Evolutionary conservation across 306 rosid species (phyloP), one percentile per base, ranked within the genome.

Genomic region (Prosopis cineraria): DNA sequence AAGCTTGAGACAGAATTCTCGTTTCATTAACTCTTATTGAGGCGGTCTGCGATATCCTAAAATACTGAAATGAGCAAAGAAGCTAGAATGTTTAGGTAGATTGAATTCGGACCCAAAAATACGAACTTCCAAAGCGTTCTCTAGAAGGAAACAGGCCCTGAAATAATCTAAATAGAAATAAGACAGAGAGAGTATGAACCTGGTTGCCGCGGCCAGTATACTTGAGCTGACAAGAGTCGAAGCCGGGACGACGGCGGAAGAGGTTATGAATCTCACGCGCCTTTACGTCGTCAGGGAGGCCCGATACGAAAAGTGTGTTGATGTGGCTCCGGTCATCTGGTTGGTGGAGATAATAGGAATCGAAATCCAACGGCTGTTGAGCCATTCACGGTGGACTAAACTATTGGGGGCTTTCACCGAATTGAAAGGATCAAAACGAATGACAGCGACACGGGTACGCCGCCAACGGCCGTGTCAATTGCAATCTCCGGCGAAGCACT

Each of bases 221-320:
- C 92, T 95, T 92, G 87, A 95, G 98, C 86, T 95, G 98, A 87
- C 97, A 95, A 44, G 90, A 87, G 72, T 92, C 97, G 85, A 95
- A 92, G 40, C 98, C 98, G 0, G 92, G 97, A 2, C 97, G 91
- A 5, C 98, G 95, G 74, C 98, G 97, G 79, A 95, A 95, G 71
- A 95, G 98, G 89, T 95, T 95, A 84, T 95, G 97, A 69, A 95
- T 95, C 84, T 95, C 98, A 73, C 98, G 98, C 75, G 98, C 89
- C 88, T 87, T 92, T 25, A 95, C 86, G 80, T 95, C 98, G 87
- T 92, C 98, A 1, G 98, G 98, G 78, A 95, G 93, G 36, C 98
- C 98, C 4, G 98, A 95, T 68, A 95, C 89, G 87, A 95, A 95
- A 70, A 95, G 97, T 24, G 98, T 92, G 82, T 92, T 92, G 79